These are phyloP conservation scores for Venturia asperata DNA, from an alignment of 2,329 filamentous ascomycete species.

Conservation along the genomic window DNA sequence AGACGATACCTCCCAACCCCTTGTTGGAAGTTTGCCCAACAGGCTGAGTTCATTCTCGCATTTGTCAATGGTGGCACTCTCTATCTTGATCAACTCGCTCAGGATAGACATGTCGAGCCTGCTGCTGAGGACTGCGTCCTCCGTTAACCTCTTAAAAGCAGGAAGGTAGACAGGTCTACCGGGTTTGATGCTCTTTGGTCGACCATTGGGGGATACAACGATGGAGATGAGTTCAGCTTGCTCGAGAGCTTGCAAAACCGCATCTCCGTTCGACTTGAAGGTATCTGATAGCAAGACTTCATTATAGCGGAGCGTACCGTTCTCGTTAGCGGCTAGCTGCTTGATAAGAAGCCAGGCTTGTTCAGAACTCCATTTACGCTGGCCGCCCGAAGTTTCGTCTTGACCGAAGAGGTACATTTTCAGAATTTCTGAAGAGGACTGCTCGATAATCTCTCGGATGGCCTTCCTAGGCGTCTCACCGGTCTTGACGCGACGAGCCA, in stretches of 20 bases:
- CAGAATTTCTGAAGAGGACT: slow-evolving; percentile 81
- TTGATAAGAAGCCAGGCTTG: slow-evolving; percentile 91
- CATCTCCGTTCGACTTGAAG: slow-evolving; percentile 64
- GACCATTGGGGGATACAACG: slow-evolving; percentile 60
- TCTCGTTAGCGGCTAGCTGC: slow-evolving; percentile 49
- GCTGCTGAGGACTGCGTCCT: slow-evolving; percentile 65
- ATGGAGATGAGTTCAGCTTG: slow-evolving; percentile 82
- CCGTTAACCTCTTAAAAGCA: slow-evolving; percentile 65
- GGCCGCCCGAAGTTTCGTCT: slow-evolving; percentile 44
- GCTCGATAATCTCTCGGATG: slow-evolving; percentile 79
- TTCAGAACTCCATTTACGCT: slow-evolving; percentile 66
- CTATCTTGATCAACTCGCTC: slow-evolving; percentile 60
- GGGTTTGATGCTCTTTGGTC: slow-evolving; percentile 68
- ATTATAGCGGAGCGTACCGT: slow-evolving; percentile 66
- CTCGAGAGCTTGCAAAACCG: slow-evolving; percentile 70
- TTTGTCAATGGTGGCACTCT: slow-evolving; percentile 68
- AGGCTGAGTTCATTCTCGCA: slow-evolving; percentile 69
- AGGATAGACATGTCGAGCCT: slow-evolving; percentile 63
- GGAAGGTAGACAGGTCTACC: slow-evolving; percentile 82
- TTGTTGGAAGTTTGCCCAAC: slow-evolving; percentile 62
- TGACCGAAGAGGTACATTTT: slow-evolving; percentile 76
- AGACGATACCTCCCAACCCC: slow-evolving; percentile 59
- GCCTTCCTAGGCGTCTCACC: slow-evolving; percentile 78
- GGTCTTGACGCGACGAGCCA: slow-evolving; percentile 80
- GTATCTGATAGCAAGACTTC: slow-evolving; percentile 71